phyloP scores from a whole-genome alignment of 2,329 filamentous ascomycete genomes.

The Metarhizium brunneum region DNA sequence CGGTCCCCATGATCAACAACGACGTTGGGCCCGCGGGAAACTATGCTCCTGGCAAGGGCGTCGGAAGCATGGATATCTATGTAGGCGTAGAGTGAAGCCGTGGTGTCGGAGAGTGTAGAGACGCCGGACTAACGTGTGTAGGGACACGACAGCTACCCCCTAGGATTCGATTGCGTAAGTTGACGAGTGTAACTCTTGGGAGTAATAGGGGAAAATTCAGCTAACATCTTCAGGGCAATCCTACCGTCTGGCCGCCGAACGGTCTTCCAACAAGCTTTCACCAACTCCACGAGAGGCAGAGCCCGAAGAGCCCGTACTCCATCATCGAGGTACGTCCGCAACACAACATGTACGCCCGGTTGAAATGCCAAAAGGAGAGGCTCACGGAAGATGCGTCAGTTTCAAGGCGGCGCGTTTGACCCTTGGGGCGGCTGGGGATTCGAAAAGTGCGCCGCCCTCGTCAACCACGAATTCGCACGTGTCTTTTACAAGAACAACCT shows the following conservation, averaged over 20 bases:
- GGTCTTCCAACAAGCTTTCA: conserved; percentile 42
- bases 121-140: conserved; percentile 5
- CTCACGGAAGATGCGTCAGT: conserved; percentile 26
- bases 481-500: conserved; percentile 74
- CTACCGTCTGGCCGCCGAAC: conserved; percentile 50
- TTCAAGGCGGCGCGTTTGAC: conserved; percentile 64
- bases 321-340: conserved; percentile 42
- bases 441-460: conserved; percentile 53
- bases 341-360: not conserved
- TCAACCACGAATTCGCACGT: conserved; percentile 65
- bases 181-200: not conserved
- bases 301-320: conserved; percentile 56
- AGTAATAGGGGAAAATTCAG: not conserved
- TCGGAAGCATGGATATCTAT: conserved; percentile 50
- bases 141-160: conserved; percentile 29
- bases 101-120: not conserved
- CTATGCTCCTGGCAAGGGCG: conserved; percentile 53
- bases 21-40: conserved; percentile 54
- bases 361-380: not conserved
- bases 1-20: conserved; percentile 68
- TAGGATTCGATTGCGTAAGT: conserved; percentile 34
- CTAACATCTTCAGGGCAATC: conserved; percentile 19
- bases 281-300: conserved; percentile 33
- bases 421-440: conserved; percentile 67
- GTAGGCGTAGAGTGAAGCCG: conserved; percentile 10